Base-by-base conservation (phyloP, 1,139 yeast species). In the Arxiozyma slooffiae region DNA sequence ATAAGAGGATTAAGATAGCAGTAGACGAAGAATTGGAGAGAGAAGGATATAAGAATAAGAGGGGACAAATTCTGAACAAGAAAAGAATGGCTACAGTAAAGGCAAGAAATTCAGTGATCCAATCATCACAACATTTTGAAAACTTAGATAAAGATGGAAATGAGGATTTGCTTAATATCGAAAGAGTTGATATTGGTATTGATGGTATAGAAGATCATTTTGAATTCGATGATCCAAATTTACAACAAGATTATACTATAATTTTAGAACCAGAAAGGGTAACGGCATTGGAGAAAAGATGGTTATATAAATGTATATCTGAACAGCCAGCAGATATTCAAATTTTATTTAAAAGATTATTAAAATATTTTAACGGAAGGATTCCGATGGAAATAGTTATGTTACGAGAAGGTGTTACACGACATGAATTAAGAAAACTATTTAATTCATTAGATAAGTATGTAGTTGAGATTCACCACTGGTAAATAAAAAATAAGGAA, bases 331-430 rank as follows among this genome's bases (percentile, higher is more conserved):
- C 79, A 0, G 95, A 85, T 30, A 68, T 81, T 39, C 78, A 77
- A n/a, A n/a, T n/a, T n/a, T n/a, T n/a, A n/a, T n/a, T n/a, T n/a
- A 81, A 84, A 68, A 80, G 79, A 57, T 62, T 89, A 46, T 70
- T 84, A 57, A 87, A 86, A 64, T 86, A 90, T 62, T 82, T 92
- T 78, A 87, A 92, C 63, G 97, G 98, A 0, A 79, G 77, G 53
- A 77, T 78, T 42, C 82, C 97, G 0, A 69, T 90, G 55, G 98
- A 92, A 60, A 72, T 85, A 53, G 75, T 87, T 16, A 69, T 85
- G 51, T 68, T 82, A 17, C 78, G 78, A 54, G 97, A 89, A 59
- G 79, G 79, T 47, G 69, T 92, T 2, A 73, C 87, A 1, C 71
- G 95, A 43, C 78, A 76, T 51, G 95, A 88, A 34, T 65, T 88